These are phyloP conservation scores for Zanthoxylum bungeanum DNA, from an alignment of 345 rosid genomes.

Conservation along the genomic window DNA sequence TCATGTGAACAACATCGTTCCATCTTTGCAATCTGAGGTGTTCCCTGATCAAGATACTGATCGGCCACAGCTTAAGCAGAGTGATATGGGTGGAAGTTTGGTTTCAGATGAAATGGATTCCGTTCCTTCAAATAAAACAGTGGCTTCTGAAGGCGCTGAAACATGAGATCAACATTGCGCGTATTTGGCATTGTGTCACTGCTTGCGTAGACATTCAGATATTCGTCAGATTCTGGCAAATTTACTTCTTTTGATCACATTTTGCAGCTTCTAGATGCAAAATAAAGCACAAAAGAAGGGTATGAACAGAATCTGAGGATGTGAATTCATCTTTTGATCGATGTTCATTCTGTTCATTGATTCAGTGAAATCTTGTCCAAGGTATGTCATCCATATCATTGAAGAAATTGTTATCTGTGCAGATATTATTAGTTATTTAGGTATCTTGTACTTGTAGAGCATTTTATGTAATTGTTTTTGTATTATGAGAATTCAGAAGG, in stretches of 20 bases:
- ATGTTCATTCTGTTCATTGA: conserved; percentile 4
- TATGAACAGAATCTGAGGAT: neutral
- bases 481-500: conserved; percentile 5
- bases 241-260: neutral
- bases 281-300: conserved; percentile 8
- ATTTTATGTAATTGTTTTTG: conserved; percentile 3
- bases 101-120: conserved; percentile 34
- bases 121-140: conserved; percentile 38
- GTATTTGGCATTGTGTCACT: conserved; percentile 1
- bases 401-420: conserved; percentile 9
- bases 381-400: conserved; percentile 1
- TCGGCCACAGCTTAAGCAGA: conserved; percentile 25
- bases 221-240: conserved; percentile 1
- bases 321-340: neutral
- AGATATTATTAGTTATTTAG: conserved; percentile 13
- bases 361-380: neutral
- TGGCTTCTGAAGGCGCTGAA: conserved; percentile 35
- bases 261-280: conserved; percentile 2
- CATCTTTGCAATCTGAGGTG: conserved; percentile 76
- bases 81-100: conserved; percentile 9
- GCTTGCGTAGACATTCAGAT: neutral
- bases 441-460: conserved; percentile 9
- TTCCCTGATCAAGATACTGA: conserved; percentile 69
- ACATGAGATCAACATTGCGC: conserved; percentile 23
- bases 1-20: conserved; percentile 81